These are phyloP conservation scores for Solanum microdontum DNA, from an alignment of 257 asterid genomes.

Conservation along the genomic window DNA sequence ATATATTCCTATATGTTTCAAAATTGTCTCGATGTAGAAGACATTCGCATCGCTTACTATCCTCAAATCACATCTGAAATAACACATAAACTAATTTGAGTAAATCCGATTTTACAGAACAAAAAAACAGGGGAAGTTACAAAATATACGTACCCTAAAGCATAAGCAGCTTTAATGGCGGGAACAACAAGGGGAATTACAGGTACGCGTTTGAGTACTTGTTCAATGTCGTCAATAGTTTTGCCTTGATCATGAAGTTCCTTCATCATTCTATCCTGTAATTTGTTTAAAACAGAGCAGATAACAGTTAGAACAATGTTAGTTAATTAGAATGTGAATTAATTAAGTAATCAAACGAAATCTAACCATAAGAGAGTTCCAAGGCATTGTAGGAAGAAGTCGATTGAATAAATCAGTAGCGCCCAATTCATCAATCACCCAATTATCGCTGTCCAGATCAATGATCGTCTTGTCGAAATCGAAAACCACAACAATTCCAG, in stretches of 20 bases:
- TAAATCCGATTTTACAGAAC: neutral
- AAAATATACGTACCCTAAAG: slow-evolving; percentile 33
- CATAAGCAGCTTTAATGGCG: slow-evolving; percentile 37
- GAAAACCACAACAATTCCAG: slow-evolving; percentile 17
- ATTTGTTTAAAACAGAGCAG: neutral
- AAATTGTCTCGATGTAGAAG: too few relatives aligned
- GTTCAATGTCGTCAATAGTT: slow-evolving; percentile 29
- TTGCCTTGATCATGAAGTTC: slow-evolving; percentile 49
- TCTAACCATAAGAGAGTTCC: slow-evolving; percentile 27
- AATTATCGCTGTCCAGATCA: slow-evolving; percentile 32
- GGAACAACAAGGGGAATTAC: slow-evolving; percentile 37
- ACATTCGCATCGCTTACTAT: too few relatives aligned
- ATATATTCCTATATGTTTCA: too few relatives aligned
- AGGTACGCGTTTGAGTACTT: slow-evolving; percentile 31
- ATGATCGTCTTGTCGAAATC: slow-evolving; percentile 38
- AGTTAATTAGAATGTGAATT: neutral
- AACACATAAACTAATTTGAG: too few relatives aligned
- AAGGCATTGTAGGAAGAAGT: slow-evolving; percentile 28
- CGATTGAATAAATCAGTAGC: slow-evolving; percentile 18
- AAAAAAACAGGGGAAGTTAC: neutral
- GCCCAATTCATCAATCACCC: slow-evolving; percentile 31
- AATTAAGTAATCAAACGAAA: neutral
- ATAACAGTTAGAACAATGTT: neutral
- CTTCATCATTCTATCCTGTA: slow-evolving; percentile 51
- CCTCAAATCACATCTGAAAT: too few relatives aligned